Percentiles rank a stretch among this genome's conserved stretches.
Evolutionary conservation across 805 yeast species (phyloP).

Genomic region (Saccharomycopsis sp.): DNA sequence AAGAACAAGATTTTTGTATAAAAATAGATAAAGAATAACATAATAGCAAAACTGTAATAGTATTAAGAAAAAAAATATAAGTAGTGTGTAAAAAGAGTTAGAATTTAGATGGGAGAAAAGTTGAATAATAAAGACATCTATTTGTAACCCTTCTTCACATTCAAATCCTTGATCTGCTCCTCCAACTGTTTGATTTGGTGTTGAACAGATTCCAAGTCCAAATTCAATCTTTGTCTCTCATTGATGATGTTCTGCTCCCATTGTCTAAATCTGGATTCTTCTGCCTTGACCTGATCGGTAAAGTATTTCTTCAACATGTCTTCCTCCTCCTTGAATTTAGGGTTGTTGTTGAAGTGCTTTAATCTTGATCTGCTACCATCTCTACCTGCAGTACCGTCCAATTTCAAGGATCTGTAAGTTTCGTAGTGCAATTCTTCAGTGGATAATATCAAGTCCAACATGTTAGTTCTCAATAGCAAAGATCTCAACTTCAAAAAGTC

Average conservation of each 20-base stretch:
- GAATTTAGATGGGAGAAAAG: no score
- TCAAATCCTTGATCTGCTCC: slow-evolving; percentile 61
- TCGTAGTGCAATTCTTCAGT: slow-evolving; percentile 80
- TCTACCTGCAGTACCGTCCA: slow-evolving; percentile 36
- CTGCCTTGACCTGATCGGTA: slow-evolving; percentile 93
- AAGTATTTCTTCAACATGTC: slow-evolving; percentile 87
- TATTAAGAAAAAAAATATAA: no score
- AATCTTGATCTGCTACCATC: slow-evolving; percentile 34
- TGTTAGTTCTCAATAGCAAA: slow-evolving; percentile 68
- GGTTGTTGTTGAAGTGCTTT: slow-evolving; percentile 54
- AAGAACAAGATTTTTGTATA: no score
- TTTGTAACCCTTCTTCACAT: slow-evolving; percentile 39
- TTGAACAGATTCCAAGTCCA: slow-evolving; percentile 87
- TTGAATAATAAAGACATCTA: no score
- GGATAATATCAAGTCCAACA: slow-evolving; percentile 71
- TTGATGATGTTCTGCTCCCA: slow-evolving; percentile 97
- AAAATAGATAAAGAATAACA: no score
- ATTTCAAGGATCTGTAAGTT: slow-evolving; percentile 62
- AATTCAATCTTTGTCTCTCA: slow-evolving; percentile 88
- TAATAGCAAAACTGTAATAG: no score
- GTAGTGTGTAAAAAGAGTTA: no score
- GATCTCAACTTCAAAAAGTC: slow-evolving; percentile 78
- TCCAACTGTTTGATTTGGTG: slow-evolving; percentile 63
- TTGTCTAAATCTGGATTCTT: slow-evolving; percentile 94
- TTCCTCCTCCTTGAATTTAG: slow-evolving; percentile 94